Evolutionary conservation across 2,329 filamentous ascomycete genomes (phyloP), one percentile per base, ranked within the genome.

Genomic region (Cercospora sp.): DNA sequence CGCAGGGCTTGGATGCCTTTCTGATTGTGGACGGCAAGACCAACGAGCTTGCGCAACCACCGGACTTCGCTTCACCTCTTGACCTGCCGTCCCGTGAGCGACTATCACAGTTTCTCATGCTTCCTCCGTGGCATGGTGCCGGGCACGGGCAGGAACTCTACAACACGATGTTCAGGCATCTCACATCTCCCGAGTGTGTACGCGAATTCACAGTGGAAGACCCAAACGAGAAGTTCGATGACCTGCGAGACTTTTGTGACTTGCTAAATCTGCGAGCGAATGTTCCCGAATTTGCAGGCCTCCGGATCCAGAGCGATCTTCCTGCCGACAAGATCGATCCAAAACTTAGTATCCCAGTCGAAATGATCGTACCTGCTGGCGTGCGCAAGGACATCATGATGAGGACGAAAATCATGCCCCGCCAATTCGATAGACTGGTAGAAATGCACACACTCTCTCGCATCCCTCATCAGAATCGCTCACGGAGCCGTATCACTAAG

Each of bases 131-230:
- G 79, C 94, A 97, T 78, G 86, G 87, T 69, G 87, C 89, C 69
- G 93, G 93, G 16, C 89, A 94, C 61, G 95, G 94, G 40, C 86
- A 89, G 10, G 85, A 88, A 51, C 87, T 99, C 45, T 99, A 98
- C 83, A 88, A 89, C 68, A 85, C 89, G 60, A 92, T 98, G 72
- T 94, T 93, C 76, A 81, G 86, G 7, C 91, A 92, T 71, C 85
- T 91, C 67, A 84, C 87, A 37, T 87, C 91, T 66, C 79, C 86
- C 0, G 34, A 68, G 5, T 89, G 90, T 69, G 90, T 93, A 7
- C 85, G 88, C 65, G 94, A 98, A 77, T 87, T 99, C 75, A 96
- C 94, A 0, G 90, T 99, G 5, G 95, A 99, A 81, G 94, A 98
- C 70, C 96, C 95, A 0, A 98, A 92, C 75, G 91, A 94, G 77